Percentiles rank a stretch among this genome's conserved stretches.
These are phyloP conservation scores for Nadsonia commutata DNA, from an alignment of 1,139 yeast species.

Conservation along the genomic window DNA sequence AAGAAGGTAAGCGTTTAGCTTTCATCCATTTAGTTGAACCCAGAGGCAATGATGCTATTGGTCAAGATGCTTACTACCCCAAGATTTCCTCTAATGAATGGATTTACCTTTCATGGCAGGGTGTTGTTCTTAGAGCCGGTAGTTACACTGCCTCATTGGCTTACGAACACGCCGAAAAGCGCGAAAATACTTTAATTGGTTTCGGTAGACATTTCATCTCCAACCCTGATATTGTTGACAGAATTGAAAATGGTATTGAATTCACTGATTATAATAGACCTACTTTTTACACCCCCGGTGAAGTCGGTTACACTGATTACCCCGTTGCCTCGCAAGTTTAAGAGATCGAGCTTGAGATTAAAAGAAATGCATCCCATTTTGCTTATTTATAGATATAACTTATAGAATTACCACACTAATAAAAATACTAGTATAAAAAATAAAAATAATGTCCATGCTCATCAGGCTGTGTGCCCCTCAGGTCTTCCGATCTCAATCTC, in stretches of 20 bases:
- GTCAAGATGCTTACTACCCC: slow-evolving; percentile 2
- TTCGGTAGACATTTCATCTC: slow-evolving; percentile 34
- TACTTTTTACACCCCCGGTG: slow-evolving; percentile 22
- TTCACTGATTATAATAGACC: slow-evolving; percentile 21
- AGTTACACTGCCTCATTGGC: slow-evolving; percentile 21
- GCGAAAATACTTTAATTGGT: slow-evolving; percentile 29
- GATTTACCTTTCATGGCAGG: slow-evolving; percentile 22
- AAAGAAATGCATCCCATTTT: too few relatives aligned
- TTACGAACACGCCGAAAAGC: slow-evolving; percentile 16
- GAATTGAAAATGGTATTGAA: slow-evolving; percentile 24
- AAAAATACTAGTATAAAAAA: too few relatives aligned
- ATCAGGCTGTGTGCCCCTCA: too few relatives aligned
- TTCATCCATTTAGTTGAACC: slow-evolving; percentile 43
- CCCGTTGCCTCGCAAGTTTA: too few relatives aligned
- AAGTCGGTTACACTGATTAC: slow-evolving; percentile 24
- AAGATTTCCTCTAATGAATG: slow-evolving; percentile 10
- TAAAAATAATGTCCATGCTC: too few relatives aligned
- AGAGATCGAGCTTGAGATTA: too few relatives aligned
- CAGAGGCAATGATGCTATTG: slow-evolving; percentile 13
- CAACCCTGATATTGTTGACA: slow-evolving; percentile 34
- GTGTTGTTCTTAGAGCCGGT: slow-evolving; percentile 28
- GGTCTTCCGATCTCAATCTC: too few relatives aligned
- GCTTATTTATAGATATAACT: too few relatives aligned
- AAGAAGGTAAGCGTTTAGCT: slow-evolving; percentile 30
- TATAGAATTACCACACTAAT: too few relatives aligned